Percentiles rank a stretch among this genome's conserved stretches.
Evolutionary conservation across 176 grass and related monocot genomes (phyloP).

Genomic region (Oryza nivara): DNA sequence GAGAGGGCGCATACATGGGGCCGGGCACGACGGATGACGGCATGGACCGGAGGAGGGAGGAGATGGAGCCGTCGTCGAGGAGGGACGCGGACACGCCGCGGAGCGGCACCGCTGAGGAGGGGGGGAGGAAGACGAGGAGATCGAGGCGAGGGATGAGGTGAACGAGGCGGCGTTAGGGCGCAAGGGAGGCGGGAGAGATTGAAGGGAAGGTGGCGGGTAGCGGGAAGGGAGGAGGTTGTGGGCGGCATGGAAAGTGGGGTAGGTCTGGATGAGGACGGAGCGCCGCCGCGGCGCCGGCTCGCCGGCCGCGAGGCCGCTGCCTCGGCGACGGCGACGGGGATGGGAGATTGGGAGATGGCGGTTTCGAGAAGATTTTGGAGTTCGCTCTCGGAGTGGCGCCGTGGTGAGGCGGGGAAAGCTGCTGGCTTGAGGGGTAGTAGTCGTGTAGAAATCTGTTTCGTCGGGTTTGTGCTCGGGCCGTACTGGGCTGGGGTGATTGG

Average conservation of each 20-base stretch:
- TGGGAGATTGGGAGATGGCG: background rate
- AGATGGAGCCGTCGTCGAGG: conserved; percentile 49
- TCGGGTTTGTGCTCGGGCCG: background rate
- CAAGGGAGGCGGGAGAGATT: conserved; percentile 23
- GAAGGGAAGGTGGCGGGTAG: conserved; percentile 20
- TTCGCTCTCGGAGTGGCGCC: background rate
- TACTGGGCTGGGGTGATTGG: background rate
- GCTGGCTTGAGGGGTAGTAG: background rate
- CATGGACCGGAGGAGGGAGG: conserved; percentile 45
- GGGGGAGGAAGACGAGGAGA: background rate
- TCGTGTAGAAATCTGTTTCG: background rate
- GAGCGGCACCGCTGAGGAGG: background rate
- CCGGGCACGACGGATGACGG: background rate
- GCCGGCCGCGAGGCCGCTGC: background rate
- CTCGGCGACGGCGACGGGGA: background rate
- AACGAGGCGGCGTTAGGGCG: conserved; percentile 21
- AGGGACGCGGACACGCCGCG: conserved; percentile 4
- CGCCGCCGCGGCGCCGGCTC: background rate
- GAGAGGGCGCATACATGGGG: conserved; percentile 42
- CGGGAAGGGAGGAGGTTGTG: conserved; percentile 34
- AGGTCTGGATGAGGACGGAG: conserved; percentile 41
- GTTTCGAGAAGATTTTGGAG: background rate
- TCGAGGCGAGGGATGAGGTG: conserved; percentile 3
- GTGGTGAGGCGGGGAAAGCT: background rate
- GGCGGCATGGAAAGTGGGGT: background rate